Percentiles rank a stretch among this genome's conserved stretches.
phyloP scores from a whole-genome alignment of 116 monocot genomes.

The Cymodocea nodosa region DNA sequence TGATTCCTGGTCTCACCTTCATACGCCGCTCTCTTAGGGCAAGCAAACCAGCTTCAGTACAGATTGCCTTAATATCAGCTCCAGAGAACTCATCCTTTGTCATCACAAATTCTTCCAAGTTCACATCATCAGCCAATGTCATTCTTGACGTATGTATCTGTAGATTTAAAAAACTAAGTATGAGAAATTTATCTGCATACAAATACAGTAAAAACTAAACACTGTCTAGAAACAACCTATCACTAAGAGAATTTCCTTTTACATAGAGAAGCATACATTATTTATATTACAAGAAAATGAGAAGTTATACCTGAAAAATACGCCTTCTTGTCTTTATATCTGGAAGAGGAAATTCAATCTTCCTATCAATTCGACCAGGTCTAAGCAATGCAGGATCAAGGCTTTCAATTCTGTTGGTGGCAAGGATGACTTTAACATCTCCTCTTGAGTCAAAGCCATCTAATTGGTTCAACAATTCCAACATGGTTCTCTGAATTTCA shows the following conservation, averaged over 20 bases:
- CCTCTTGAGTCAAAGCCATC: slow-evolving; percentile 87
- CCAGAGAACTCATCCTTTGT: slow-evolving; percentile 97
- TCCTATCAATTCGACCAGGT: slow-evolving; percentile 71
- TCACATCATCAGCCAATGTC: slow-evolving; percentile 93
- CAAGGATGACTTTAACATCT: slow-evolving; percentile 68
- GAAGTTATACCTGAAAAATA: slow-evolving; percentile 46
- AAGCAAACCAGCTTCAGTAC: slow-evolving; percentile 93
- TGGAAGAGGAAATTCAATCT: slow-evolving; percentile 79
- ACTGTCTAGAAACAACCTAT: not conserved
- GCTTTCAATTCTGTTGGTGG: slow-evolving; percentile 68
- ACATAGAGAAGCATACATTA: not conserved
- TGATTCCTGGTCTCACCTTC: slow-evolving; percentile 38
- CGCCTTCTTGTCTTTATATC: slow-evolving; percentile 82
- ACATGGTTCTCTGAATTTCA: slow-evolving; percentile 84
- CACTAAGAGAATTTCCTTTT: not conserved
- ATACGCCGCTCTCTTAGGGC: slow-evolving; percentile 88
- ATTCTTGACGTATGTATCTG: slow-evolving; percentile 95
- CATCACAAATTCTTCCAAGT: slow-evolving; percentile 96
- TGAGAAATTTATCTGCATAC: too few species aligned
- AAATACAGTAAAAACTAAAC: not conserved
- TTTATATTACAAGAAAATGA: not conserved
- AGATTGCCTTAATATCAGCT: slow-evolving; percentile 93
- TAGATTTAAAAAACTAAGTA: not conserved
- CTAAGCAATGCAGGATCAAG: slow-evolving; percentile 79
- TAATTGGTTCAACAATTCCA: slow-evolving; percentile 70